Conservation (phyloP, 2,329 filamentous ascomycete species). For the Aspergillus vadensis region DNA sequence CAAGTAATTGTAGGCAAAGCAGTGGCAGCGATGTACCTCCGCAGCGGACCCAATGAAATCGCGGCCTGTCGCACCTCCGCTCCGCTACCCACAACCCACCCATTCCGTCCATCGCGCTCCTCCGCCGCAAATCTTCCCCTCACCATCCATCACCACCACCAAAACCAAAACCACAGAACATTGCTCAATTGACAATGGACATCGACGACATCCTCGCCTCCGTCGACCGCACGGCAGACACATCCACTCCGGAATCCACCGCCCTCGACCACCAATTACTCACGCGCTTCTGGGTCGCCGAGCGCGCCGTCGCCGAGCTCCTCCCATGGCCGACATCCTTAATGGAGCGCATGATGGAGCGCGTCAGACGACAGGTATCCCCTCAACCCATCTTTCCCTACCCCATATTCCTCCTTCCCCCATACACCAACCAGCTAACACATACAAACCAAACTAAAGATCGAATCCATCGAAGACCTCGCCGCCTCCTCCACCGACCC, state of each 20-base stretch:
- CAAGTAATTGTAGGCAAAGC: too few relatives aligned
- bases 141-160: not conserved
- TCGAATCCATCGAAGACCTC: constrained; percentile 68
- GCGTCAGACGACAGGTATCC: constrained; percentile 63
- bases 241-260: constrained; percentile 39
- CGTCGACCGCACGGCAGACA: constrained; percentile 62
- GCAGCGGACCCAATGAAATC: not conserved
- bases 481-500: constrained; percentile 48
- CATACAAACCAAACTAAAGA: constrained; percentile 33
- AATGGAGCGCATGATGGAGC: constrained; percentile 78
- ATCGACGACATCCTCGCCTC: constrained; percentile 79
- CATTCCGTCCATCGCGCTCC: constrained; percentile 8
- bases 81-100: constrained; percentile 16
- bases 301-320: constrained; percentile 87
- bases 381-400: too few relatives aligned
- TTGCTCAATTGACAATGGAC: constrained; percentile 53
- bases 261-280: constrained; percentile 77
- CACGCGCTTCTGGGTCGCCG: constrained; percentile 90
- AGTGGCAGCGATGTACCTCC: constrained; percentile 8
- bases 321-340: constrained; percentile 74
- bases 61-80: constrained; percentile 19
- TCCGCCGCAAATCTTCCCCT: constrained; percentile 4
- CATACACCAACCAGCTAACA: too few relatives aligned
- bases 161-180: not conserved
- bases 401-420: too few relatives aligned